phyloP scores from a whole-genome alignment of 2,329 filamentous ascomycete genomes.

The Aspergillus caelatus region DNA sequence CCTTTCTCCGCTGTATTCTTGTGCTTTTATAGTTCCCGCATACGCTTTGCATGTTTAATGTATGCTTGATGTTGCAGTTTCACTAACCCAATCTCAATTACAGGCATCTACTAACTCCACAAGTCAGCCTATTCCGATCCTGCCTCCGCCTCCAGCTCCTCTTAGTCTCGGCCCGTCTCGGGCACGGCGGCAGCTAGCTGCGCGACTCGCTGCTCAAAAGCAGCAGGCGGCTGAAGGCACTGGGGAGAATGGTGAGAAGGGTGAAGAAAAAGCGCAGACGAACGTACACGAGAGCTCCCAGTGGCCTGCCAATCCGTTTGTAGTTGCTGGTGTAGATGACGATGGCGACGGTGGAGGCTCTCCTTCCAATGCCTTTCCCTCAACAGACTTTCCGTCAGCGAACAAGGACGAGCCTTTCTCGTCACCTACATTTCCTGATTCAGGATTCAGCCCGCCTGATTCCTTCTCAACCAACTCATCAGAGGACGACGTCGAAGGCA shows the following conservation, averaged over 20 bases:
- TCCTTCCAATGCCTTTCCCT: conserved; percentile 31
- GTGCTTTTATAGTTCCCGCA: conserved; percentile 10
- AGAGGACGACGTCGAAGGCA: conserved; percentile 43
- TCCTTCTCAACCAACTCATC: conserved; percentile 46
- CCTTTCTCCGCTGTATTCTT: background rate
- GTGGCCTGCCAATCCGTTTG: conserved; percentile 42
- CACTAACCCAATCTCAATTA: conserved; percentile 19
- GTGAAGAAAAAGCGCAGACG: conserved; percentile 20
- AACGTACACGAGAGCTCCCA: conserved; percentile 23
- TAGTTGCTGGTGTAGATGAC: conserved; percentile 41
- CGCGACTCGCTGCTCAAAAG: conserved; percentile 75
- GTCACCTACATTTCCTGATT: conserved; percentile 40
- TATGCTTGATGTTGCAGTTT: background rate
- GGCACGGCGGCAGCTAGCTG: conserved; percentile 86
- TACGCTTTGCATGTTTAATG: background rate
- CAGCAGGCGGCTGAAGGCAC: conserved; percentile 59
- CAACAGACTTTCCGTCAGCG: conserved; percentile 33
- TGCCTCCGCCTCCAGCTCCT: conserved; percentile 68
- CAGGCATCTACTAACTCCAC: conserved; percentile 35
- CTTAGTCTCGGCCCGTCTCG: conserved; percentile 85
- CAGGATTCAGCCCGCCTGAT: conserved; percentile 43
- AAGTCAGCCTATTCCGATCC: conserved; percentile 48
- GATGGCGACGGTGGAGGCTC: conserved; percentile 29
- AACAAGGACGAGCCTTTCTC: conserved; percentile 32
- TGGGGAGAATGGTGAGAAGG: conserved; percentile 31